Evolutionary conservation across 768 basidiomycete genomes (phyloP), one percentile per base, ranked within the genome.

Genomic region (Baorangia bicolor): DNA sequence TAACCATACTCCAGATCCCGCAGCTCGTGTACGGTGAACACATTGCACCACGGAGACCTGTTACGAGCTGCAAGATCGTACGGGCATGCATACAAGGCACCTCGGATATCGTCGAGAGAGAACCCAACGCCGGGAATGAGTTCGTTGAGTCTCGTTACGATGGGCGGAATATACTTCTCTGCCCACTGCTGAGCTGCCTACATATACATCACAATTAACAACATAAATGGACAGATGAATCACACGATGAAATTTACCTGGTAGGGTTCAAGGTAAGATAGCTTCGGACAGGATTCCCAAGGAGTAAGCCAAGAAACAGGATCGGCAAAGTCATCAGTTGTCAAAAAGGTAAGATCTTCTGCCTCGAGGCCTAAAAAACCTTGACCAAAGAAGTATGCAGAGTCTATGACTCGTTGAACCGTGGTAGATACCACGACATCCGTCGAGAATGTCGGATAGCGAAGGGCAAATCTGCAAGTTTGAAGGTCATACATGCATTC

Each of bases 51-150:
- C 1, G 77, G 74, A 28, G 77, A 73, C 20, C 44, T 46, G 20
- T 64, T 57, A 48, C 63, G 58, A 20, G 73, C 70, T 3, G 76
- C 77, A 37, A 74, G 64, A 54, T 77, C 77, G 45, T 75, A 78
- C 33, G 75, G 71, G 48, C 75, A 75, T 20, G 75, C 76, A 48
- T 72, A 77, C 47, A 78, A 66, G 50, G 75, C 75, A 28, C 77
- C 77, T 35, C 63, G 75, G 13, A 67, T 60, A 57, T 74, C 68
- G 37, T 69, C 57, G 7, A 58, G 30, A 12, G 69, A 62, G 28
- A 78, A 66, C 34, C 56, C 58, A n/a, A 75, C 64, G 0, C 63
- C 72, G 0, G 74, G 75, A 12, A 77, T 49, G 33, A 69, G 60
- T 33, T 60, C 43, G 56, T 76, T 74, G 44, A 78, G 64, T 42